Base-by-base conservation (phyloP, 2,329 filamentous ascomycete genomes). In the Colletotrichum musae region DNA sequence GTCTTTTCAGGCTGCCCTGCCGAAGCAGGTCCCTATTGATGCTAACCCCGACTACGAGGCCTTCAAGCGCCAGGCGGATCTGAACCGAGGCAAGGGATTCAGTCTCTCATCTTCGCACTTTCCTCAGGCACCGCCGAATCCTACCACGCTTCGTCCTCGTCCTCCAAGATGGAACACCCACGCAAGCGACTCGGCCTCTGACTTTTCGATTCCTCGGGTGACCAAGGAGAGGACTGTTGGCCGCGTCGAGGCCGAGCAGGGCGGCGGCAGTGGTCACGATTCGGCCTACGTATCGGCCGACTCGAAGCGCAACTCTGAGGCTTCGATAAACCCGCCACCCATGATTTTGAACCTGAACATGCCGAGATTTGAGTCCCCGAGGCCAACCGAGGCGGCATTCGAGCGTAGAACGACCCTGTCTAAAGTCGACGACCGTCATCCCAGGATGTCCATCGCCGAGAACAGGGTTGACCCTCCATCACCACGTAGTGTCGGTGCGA, bases 11-110 rank as follows among this genome's bases (percentile, higher is more conserved):
- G 88, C 91, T 16, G 87, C 88, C 3, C 87, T 93, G 9, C 93
- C 93, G 2, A 90, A 90, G 71, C 87, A 91, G 72, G 82, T 94
- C 6, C 88, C 93, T 0, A 82, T 94, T 58, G 92, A 95, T 74
- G 89, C 91, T 41, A 94, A 95, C 74, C 88, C 92, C 6, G 91
- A 94, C n/a, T 95, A 93, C 72, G 93, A 95, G 77, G 92, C 92
- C 2, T 95, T 97, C 77, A 87, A 86, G 73, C 89, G 87, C 72
- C 91, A 94, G 75, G 88, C 89, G n/a, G 93, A 95, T 75, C 85
- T 88, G 43, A 91, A 91, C 73, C 81, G 82, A 51, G 80, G 82
- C 57, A 83, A 79, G 54, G 76, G 81, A 0, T 89, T 89, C 73
- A 84, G 78, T 41, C 78, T 91, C 9, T 80, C 82, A 66, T 78